Evolutionary conservation across 495 filamentous ascomycete genomes (phyloP).

Genomic region (Darksidea phi): DNA sequence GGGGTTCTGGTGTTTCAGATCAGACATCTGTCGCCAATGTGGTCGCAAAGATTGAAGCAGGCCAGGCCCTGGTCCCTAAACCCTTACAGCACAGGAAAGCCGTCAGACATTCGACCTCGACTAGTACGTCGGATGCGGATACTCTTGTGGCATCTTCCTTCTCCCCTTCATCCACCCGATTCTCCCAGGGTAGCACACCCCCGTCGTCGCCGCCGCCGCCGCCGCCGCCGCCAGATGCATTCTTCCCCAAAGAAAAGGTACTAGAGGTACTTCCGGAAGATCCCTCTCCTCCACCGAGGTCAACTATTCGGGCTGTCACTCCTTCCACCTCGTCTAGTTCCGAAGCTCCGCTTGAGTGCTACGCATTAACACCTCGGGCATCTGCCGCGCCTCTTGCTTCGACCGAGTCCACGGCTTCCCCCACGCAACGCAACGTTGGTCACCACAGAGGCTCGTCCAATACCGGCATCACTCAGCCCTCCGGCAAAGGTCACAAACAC

Average conservation of each 20-base stretch:
- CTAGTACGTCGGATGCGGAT: slow-evolving; percentile 35
- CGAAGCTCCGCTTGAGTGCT: slow-evolving; percentile 13
- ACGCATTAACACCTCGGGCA: slow-evolving; percentile 34
- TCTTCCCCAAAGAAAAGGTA: slow-evolving; percentile 14
- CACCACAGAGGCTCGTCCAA: slow-evolving; percentile 30
- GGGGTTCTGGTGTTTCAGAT: slow-evolving; percentile 37
- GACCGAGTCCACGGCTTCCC: slow-evolving; percentile 34
- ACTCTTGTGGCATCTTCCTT: slow-evolving; percentile 31
- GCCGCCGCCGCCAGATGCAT: slow-evolving; percentile 11
- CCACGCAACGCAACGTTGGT: slow-evolving; percentile 6
- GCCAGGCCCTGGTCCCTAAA: slow-evolving; percentile 36
- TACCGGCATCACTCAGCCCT: slow-evolving; percentile 1
- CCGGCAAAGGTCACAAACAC: slow-evolving; percentile 21
- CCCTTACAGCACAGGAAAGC: slow-evolving; percentile 35
- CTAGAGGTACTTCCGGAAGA: slow-evolving; percentile 32
- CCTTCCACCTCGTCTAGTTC: slow-evolving; percentile 30
- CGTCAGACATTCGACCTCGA: slow-evolving; percentile 35
- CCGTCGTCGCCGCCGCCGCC: slow-evolving; percentile 30
- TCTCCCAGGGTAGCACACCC: slow-evolving; percentile 37
- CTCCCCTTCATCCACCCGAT: slow-evolving; percentile 33
- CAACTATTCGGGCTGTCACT: slow-evolving; percentile 37
- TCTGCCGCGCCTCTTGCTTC: slow-evolving; percentile 40
- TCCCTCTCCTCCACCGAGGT: slow-evolving; percentile 2
- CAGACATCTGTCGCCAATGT: slow-evolving; percentile 32
- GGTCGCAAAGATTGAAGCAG: slow-evolving; percentile 30